Percentiles rank a stretch among this genome's conserved stretches.
These are phyloP conservation scores for Powellomyces hirtus DNA, from an alignment of 192 early-diverging fungal genomes.

Conservation along the genomic window DNA sequence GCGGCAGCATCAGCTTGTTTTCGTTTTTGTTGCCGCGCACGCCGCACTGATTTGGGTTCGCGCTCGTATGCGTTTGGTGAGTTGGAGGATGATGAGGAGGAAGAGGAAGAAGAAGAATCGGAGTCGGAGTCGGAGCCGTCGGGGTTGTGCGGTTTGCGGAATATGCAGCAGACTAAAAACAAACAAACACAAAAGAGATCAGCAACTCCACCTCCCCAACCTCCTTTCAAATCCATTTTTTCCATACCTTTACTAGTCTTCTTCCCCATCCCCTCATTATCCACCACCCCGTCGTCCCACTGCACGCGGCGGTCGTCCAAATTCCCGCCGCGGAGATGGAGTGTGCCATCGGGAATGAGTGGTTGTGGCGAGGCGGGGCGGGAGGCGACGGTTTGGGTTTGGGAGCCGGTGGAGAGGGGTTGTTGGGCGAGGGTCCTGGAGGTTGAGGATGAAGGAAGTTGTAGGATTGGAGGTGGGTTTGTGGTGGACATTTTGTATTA, in stretches of 20 bases:
- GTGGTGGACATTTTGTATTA: no score
- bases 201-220: no score
- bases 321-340: conserved; percentile 52
- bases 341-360: conserved; percentile 33
- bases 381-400: conserved; percentile 7
- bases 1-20: no score
- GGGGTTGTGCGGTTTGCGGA: conserved; percentile 53
- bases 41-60: conserved; percentile 40
- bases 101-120: conserved; percentile 18
- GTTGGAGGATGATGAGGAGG: conserved; percentile 21
- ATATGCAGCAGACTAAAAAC: conserved; percentile 70
- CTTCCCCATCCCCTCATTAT: conserved; percentile 68
- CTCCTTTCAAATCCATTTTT: not conserved
- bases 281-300: conserved; percentile 65
- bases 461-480: no score
- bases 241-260: conserved; percentile 67
- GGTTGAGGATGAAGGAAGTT: no score
- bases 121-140: conserved; percentile 37
- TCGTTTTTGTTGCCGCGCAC: conserved; percentile 24
- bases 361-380: not conserved
- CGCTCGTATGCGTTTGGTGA: conserved; percentile 50
- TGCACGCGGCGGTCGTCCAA: conserved; percentile 43
- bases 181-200: not conserved
- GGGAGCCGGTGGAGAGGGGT: conserved; percentile 14
- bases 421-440: no score